A percentile compares a stretch with the other conserved stretches of the same genome.
Conservation (phyloP, 2,329 filamentous ascomycete species). For the Scopulariopsis brevicaulis region DNA sequence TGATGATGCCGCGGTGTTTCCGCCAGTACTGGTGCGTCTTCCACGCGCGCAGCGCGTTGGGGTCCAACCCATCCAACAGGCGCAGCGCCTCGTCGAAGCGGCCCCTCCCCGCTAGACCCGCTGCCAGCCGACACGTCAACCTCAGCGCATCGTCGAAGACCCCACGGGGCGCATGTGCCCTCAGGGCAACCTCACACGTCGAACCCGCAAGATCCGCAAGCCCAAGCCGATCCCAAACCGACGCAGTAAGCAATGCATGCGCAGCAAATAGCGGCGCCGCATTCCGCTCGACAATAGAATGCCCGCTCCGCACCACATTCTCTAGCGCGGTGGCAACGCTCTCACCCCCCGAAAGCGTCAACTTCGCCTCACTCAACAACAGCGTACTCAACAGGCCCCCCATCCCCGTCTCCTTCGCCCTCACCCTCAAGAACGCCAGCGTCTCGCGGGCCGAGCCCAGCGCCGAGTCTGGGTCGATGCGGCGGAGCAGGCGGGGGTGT, state of each 20-base stretch:
- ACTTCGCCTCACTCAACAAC: conserved; percentile 74
- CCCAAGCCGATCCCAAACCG: conserved; percentile 69
- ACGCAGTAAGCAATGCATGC: conserved; percentile 60
- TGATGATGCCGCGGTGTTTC: conserved; percentile 55
- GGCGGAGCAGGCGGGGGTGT: conserved; percentile 63
- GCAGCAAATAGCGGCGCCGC: conserved; percentile 62
- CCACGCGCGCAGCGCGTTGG: conserved; percentile 55
- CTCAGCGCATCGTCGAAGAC: conserved; percentile 69
- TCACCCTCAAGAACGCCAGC: conserved; percentile 70
- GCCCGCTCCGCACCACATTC: conserved; percentile 69
- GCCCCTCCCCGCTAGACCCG: conserved; percentile 48
- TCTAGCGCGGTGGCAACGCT: conserved; percentile 56
- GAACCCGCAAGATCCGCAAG: conserved; percentile 40
- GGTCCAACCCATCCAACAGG: conserved; percentile 41
- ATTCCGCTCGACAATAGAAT: conserved; percentile 68
- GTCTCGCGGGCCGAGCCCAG: conserved; percentile 71
- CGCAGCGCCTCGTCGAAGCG: conserved; percentile 55
- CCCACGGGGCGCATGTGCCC: conserved; percentile 50
- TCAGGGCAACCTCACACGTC: conserved; percentile 62
- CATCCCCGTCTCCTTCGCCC: conserved; percentile 78
- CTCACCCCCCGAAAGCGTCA: conserved; percentile 62
- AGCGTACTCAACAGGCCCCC: conserved; percentile 77
- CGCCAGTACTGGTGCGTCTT: conserved; percentile 68
- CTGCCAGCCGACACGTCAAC: conserved; percentile 59
- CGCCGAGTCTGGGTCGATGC: conserved; percentile 60